These are phyloP conservation scores for Malus hybrid DNA, from an alignment of 331 rosid species.

Conservation along the genomic window DNA sequence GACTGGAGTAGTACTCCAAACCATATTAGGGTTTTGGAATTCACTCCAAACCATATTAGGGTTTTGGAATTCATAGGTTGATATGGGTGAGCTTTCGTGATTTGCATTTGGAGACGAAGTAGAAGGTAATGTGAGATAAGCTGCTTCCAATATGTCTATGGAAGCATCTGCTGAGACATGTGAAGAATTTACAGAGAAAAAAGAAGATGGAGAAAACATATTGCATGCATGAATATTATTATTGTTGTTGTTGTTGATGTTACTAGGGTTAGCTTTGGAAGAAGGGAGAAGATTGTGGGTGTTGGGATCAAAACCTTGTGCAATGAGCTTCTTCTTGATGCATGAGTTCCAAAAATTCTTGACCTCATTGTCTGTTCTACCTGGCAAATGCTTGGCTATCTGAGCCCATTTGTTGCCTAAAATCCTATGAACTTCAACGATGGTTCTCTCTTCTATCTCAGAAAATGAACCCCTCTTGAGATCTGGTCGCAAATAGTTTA, in stretches of 20 bases:
- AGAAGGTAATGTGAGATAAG: background rate
- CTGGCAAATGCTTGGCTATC: conserved; percentile 50
- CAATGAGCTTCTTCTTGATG: conserved; percentile 41
- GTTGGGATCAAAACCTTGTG: conserved; percentile 47
- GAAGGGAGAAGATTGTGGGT: conserved; percentile 37
- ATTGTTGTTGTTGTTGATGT: background rate
- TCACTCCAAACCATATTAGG: conserved; percentile 10
- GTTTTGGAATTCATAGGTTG: conserved; percentile 7
- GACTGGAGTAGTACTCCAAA: background rate
- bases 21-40: conserved; percentile 3
- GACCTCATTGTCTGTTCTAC: conserved; percentile 50
- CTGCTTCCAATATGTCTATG: background rate
- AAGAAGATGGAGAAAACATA: background rate
- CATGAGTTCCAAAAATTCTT: conserved; percentile 47
- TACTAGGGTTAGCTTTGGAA: background rate
- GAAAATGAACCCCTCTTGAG: conserved; percentile 41
- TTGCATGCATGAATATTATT: background rate
- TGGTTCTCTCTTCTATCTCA: conserved; percentile 30
- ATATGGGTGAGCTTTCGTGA: background rate
- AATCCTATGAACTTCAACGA: conserved; percentile 42
- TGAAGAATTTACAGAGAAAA: background rate
- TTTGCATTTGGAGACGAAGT: background rate
- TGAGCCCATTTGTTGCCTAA: conserved; percentile 50
- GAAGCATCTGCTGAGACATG: background rate
- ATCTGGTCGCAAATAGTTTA: conserved; percentile 44